These are phyloP conservation scores for Ceratobasidium sp. DNA, from an alignment of 1,284 basidiomycete genomes.

Conservation along the genomic window DNA sequence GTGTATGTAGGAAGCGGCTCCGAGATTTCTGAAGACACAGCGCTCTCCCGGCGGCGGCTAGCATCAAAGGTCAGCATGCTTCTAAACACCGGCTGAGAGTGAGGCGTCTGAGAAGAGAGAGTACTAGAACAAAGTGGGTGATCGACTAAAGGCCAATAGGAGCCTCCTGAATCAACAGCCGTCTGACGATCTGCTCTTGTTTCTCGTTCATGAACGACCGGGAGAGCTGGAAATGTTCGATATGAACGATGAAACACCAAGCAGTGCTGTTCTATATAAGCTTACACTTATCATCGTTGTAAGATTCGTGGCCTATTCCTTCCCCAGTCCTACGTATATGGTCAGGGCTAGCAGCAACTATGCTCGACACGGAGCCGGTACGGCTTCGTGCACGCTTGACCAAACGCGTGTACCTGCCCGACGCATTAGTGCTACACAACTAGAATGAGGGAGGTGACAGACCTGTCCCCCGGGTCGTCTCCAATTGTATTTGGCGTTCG, in stretches of 20 bases:
- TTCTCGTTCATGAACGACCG: too few species aligned
- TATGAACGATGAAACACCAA: too few species aligned
- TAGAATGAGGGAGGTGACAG: too few species aligned
- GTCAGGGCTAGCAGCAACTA: background rate
- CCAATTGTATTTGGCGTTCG: background rate
- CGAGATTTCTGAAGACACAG: background rate
- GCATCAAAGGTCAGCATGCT: slow-evolving; percentile 2
- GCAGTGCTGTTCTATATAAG: too few species aligned
- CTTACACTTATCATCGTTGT: background rate
- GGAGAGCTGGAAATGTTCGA: too few species aligned
- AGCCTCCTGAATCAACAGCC: too few species aligned
- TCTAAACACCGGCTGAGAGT: background rate
- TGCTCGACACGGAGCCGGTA: background rate
- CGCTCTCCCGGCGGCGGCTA: background rate
- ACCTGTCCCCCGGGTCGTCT: slow-evolving; percentile 23
- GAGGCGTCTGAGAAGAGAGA: background rate
- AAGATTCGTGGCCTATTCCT: background rate
- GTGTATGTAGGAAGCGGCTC: slow-evolving; percentile 14
- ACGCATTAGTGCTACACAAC: background rate
- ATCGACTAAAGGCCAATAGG: too few species aligned
- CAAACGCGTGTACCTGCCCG: slow-evolving; percentile 1
- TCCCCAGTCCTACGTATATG: background rate
- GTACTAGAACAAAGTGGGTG: too few species aligned
- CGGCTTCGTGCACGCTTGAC: background rate
- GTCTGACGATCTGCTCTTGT: too few species aligned